These are phyloP conservation scores for Xylaria bambusicola DNA, from an alignment of 495 filamentous ascomycete species.

Conservation along the genomic window DNA sequence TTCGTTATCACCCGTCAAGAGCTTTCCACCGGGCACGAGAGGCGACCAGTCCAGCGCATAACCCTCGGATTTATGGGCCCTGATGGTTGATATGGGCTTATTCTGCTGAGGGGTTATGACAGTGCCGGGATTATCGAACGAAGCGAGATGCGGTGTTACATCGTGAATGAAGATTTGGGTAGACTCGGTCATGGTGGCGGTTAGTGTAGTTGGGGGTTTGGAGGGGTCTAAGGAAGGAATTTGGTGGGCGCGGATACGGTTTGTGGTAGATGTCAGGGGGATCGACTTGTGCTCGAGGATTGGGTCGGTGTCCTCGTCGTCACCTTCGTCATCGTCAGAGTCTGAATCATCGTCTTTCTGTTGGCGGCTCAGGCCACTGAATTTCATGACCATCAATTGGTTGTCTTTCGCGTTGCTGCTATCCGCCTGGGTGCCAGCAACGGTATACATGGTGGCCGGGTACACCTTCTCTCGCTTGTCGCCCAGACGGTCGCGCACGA, in stretches of 20 bases:
- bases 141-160: slow-evolving; percentile 78
- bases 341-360: slow-evolving; percentile 63
- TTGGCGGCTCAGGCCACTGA: slow-evolving; percentile 87
- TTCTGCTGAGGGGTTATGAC: slow-evolving; percentile 76
- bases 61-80: slow-evolving; percentile 89
- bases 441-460: slow-evolving; percentile 90
- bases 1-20: slow-evolving; percentile 88
- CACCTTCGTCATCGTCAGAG: slow-evolving; percentile 72
- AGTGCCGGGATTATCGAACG: slow-evolving; percentile 86
- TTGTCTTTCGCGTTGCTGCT: slow-evolving; percentile 75
- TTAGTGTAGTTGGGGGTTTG: slow-evolving; percentile 73
- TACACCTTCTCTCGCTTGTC: slow-evolving; percentile 81
- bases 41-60: slow-evolving; percentile 96
- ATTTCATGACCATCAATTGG: slow-evolving; percentile 90
- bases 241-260: slow-evolving; percentile 86
- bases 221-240: slow-evolving; percentile 67
- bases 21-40: slow-evolving; percentile 69
- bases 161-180: slow-evolving; percentile 90
- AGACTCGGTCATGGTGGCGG: slow-evolving; percentile 89
- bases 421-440: slow-evolving; percentile 91
- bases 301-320: slow-evolving; percentile 82
- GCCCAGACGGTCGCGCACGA: slow-evolving; percentile 83
- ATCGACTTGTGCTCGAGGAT: slow-evolving; percentile 93
- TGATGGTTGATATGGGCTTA: slow-evolving; percentile 81
- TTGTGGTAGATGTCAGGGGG: slow-evolving; percentile 80